A percentile compares a stretch with the other conserved stretches of the same genome.
phyloP scores from a whole-genome alignment of 371 early-diverging fungal species.

The Zychaea mexicana region DNA sequence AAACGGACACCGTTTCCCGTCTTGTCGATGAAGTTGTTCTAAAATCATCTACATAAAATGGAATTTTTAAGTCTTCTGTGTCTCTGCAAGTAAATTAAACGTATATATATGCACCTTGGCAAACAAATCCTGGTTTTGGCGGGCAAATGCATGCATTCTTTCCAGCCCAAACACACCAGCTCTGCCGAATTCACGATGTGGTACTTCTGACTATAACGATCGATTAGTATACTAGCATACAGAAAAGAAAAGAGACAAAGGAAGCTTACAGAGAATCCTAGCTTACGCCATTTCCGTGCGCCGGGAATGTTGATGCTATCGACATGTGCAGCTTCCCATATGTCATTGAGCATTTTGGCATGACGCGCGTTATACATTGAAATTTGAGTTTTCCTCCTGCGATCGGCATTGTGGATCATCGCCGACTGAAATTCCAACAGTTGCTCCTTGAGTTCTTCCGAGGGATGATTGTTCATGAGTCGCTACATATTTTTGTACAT shows the following conservation, averaged over 20 bases:
- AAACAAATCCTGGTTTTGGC: constrained; percentile 47
- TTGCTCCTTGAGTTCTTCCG: constrained; percentile 62
- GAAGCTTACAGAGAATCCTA: constrained; percentile 68
- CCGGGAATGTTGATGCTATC: constrained; percentile 32
- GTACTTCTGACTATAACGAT: constrained; percentile 56
- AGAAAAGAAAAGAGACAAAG: neutral
- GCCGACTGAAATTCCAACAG: constrained; percentile 71
- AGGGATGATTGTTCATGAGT: constrained; percentile 64
- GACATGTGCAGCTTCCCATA: constrained; percentile 61
- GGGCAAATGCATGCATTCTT: constrained; percentile 61
- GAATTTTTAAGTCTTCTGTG: neutral
- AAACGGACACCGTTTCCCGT: constrained; percentile 66
- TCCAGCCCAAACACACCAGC: constrained; percentile 73
- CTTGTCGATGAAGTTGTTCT: constrained; percentile 63
- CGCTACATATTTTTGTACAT: too few relatives aligned
- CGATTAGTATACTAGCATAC: neutral
- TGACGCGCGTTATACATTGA: constrained; percentile 55
- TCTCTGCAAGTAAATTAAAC: neutral
- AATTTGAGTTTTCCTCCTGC: constrained; percentile 53
- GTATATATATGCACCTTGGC: constrained; percentile 37
- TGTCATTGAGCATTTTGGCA: constrained; percentile 54
- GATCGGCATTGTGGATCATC: constrained; percentile 57
- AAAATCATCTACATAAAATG: constrained; percentile 39
- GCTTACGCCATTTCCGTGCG: constrained; percentile 62
- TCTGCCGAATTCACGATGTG: constrained; percentile 63